Conservation (phyloP, 345 rosid species). For the Gossypium bickii region DNA sequence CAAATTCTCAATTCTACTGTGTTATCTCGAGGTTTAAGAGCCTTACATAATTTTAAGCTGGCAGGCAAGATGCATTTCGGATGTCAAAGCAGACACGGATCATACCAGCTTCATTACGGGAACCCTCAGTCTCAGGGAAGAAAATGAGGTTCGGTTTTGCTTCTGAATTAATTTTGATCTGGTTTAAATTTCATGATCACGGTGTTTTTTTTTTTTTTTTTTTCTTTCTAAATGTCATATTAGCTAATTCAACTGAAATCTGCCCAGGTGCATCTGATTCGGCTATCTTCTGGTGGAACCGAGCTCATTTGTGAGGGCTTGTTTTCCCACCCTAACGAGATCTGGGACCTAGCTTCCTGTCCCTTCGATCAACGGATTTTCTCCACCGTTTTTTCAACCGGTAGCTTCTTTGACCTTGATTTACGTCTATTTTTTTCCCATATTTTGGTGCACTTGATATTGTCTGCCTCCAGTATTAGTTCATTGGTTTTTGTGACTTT, state of each 20-base stretch:
- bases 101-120: constrained; percentile 96
- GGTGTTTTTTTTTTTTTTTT: neutral
- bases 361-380: constrained; percentile 93
- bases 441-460: neutral
- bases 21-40: no score
- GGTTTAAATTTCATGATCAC: neutral
- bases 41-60: constrained; percentile 3
- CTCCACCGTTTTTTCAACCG: constrained; percentile 77
- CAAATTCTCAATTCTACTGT: neutral
- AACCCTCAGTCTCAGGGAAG: constrained; percentile 84
- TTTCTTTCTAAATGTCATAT: neutral
- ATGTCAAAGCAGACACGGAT: constrained; percentile 90
- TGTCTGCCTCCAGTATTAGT: neutral
- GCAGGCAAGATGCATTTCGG: constrained; percentile 92
- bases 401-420: constrained; percentile 30
- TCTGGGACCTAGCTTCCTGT: constrained; percentile 87
- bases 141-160: constrained; percentile 76
- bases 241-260: neutral
- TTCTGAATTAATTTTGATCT: neutral
- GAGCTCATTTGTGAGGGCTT: constrained; percentile 87
- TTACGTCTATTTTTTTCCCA: constrained; percentile 4
- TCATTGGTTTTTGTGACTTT: constrained; percentile 8
- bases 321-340: constrained; percentile 90
- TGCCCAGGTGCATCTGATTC: constrained; percentile 80
- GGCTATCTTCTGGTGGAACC: constrained; percentile 80